Conservation (phyloP, 768 basidiomycete species). For the Hericium rajendrae region DNA sequence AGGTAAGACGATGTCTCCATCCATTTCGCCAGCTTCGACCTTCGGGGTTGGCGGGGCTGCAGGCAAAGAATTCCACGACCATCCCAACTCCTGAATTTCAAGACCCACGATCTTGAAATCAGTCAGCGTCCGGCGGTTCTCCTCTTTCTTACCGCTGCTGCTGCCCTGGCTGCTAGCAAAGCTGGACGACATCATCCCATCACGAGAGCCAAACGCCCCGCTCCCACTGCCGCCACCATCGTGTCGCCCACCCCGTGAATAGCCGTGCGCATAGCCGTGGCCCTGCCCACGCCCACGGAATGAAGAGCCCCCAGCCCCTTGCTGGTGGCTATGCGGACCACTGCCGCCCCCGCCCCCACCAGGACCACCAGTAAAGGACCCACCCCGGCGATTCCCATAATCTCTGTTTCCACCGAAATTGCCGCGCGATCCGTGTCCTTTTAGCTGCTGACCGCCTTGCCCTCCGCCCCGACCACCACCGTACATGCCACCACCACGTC, state of each 20-base stretch:
- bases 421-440: conserved; percentile 57
- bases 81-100: conserved; percentile 70
- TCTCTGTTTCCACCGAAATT: conserved; percentile 52
- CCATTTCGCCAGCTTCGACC: conserved; percentile 14
- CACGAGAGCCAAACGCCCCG: conserved; percentile 29
- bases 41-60: conserved; percentile 16
- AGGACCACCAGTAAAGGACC: conserved; percentile 48
- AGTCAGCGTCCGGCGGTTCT: conserved; percentile 85
- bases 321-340: conserved; percentile 22
- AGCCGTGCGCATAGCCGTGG: conserved; percentile 26
- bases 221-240: conserved; percentile 30
- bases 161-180: conserved; percentile 13
- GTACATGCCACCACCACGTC: conserved; percentile 29
- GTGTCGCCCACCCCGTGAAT: conserved; percentile 30
- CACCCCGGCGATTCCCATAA: conserved; percentile 56
- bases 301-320: conserved; percentile 12
- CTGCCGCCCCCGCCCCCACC: conserved; percentile 27
- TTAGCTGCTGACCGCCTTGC: conserved; percentile 35
- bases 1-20: conserved; percentile 24
- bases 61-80: conserved; percentile 76
- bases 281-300: conserved; percentile 59
- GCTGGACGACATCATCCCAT: conserved; percentile 26
- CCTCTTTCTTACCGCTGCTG: conserved; percentile 66
- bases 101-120: conserved; percentile 97
- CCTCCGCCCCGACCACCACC: conserved; percentile 35